phyloP scores from a whole-genome alignment of 192 early-diverging fungal species.

The Dissophora globulifera region DNA sequence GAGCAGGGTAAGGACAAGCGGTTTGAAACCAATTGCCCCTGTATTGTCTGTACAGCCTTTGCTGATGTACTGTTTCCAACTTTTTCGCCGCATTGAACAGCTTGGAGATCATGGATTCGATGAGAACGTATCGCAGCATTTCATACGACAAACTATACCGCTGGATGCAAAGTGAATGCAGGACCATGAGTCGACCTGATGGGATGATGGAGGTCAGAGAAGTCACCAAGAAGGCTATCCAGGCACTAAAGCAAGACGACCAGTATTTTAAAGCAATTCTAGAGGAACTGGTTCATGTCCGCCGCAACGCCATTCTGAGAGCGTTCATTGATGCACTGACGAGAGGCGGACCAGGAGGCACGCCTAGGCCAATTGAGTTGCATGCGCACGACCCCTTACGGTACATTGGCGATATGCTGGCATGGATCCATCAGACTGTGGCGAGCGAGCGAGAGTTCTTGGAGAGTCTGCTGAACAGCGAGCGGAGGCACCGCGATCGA shows the following conservation, averaged over 20 bases:
- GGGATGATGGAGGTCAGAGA: conserved; percentile 77
- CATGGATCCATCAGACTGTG: conserved; percentile 94
- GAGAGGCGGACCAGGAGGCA: conserved; percentile 78
- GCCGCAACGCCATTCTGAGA: conserved; percentile 70
- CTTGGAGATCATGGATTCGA: conserved; percentile 80
- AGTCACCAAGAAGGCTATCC: conserved; percentile 71
- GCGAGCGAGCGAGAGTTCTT: conserved; percentile 91
- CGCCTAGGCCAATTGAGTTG: conserved; percentile 90
- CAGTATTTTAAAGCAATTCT: conserved; percentile 79
- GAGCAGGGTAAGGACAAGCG: conserved; percentile 68
- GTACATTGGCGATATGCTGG: conserved; percentile 96
- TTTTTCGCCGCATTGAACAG: conserved; percentile 30
- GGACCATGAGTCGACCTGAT: conserved; percentile 63
- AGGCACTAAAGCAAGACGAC: conserved; percentile 73
- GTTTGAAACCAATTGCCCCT: too few relatives aligned
- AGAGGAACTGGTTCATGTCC: conserved; percentile 78
- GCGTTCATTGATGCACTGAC: conserved; percentile 81
- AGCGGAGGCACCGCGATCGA: conserved; percentile 21
- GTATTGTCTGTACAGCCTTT: too few relatives aligned
- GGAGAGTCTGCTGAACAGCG: conserved; percentile 73
- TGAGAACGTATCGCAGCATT: conserved; percentile 74
- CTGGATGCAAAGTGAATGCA: conserved; percentile 79
- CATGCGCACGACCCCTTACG: conserved; percentile 92
- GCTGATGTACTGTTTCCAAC: conserved; percentile 1
- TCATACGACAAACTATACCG: conserved; percentile 80